Conservation (phyloP, 768 basidiomycete genomes). For the Pisolithus tinctorius region DNA sequence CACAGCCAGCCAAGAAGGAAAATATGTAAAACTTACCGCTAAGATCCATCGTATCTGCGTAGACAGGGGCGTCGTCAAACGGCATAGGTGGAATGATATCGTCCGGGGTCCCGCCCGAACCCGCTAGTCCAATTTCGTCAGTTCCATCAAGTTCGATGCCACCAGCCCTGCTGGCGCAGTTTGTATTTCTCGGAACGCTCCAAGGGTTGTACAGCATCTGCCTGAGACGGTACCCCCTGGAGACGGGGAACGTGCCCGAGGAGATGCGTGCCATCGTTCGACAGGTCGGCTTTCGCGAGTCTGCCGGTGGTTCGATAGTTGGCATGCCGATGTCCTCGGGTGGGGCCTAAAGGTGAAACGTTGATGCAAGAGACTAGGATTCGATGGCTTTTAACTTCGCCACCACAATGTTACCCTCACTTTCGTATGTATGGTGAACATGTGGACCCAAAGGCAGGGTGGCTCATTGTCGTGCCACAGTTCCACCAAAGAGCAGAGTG, state of each 20-base stretch:
- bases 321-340: background rate
- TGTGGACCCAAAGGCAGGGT: background rate
- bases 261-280: conserved; percentile 5
- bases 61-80: conserved; percentile 21
- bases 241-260: conserved; percentile 24
- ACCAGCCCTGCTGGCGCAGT: background rate
- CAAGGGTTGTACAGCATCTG: conserved; percentile 23
- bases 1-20: background rate
- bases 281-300: background rate
- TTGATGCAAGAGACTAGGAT: background rate
- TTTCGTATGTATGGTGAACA: background rate
- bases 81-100: conserved; percentile 30
- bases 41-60: conserved; percentile 37
- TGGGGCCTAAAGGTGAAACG: too few species aligned
- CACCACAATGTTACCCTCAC: background rate
- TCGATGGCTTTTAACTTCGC: background rate
- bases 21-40: conserved; percentile 29
- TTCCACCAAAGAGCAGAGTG: too few species aligned
- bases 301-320: background rate
- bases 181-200: background rate
- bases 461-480: background rate
- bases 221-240: conserved; percentile 17
- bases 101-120: conserved; percentile 10
- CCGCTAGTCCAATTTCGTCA: background rate
- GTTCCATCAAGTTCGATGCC: background rate